Conservation (phyloP, 345 rosid species). For the Gossypium bickii region DNA sequence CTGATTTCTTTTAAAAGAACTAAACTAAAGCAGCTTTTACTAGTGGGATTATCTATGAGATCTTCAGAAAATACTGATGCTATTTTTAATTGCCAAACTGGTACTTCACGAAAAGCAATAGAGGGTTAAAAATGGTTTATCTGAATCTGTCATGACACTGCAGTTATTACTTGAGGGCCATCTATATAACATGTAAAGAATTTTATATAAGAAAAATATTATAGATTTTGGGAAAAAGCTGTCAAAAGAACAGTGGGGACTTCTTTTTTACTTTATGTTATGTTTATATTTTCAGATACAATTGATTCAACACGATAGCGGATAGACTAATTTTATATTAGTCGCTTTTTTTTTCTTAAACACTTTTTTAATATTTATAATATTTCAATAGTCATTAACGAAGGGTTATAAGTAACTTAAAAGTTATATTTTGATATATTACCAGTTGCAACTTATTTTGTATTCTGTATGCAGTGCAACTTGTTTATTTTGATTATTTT, state of each 20-base stretch:
- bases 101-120: not conserved
- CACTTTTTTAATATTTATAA: too few relatives aligned
- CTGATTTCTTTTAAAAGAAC: not conserved
- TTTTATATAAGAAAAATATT: not conserved
- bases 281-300: not conserved
- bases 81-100: constrained; percentile 10
- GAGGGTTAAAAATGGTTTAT: not conserved
- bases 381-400: too few relatives aligned
- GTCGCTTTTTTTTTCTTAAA: too few relatives aligned
- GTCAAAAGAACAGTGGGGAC: not conserved
- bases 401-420: too few relatives aligned
- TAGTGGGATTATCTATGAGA: not conserved
- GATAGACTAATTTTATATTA: not conserved
- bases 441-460: too few relatives aligned
- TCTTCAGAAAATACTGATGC: not conserved
- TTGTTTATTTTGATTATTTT: too few relatives aligned
- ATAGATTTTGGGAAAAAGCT: not conserved
- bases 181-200: not conserved
- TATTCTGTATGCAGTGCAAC: too few relatives aligned
- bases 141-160: not conserved
- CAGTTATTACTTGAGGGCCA: not conserved
- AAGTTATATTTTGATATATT: too few relatives aligned
- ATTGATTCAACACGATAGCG: not conserved
- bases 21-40: not conserved
- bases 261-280: not conserved